Percentiles rank a stretch among this genome's conserved stretches.
Evolutionary conservation across 202 grass and related monocot species (phyloP).

Genomic region (Bolboschoenoplectus hybrid): DNA sequence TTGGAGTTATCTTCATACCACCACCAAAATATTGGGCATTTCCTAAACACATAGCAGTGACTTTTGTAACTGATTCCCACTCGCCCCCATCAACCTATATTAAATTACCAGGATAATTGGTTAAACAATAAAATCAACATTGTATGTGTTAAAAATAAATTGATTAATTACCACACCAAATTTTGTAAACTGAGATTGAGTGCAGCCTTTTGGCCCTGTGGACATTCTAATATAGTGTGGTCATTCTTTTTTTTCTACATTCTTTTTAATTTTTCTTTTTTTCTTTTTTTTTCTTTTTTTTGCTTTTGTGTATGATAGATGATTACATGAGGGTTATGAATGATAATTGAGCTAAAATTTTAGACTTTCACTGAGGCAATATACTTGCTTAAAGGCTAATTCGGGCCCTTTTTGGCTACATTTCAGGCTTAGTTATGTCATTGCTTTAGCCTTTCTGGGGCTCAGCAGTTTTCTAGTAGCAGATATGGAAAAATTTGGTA

Average conservation of each 20-base stretch:
- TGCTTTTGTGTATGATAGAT: background rate
- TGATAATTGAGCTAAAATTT: background rate
- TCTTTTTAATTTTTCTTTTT: background rate
- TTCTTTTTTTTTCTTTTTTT: background rate
- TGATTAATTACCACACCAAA: background rate
- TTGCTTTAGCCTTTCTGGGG: background rate
- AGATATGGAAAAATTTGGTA: constrained; percentile 7
- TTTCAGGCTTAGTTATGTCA: background rate
- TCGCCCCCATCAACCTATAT: constrained; percentile 74
- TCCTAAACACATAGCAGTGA: constrained; percentile 84
- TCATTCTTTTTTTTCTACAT: background rate
- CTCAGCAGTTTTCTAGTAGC: background rate
- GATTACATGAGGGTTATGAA: background rate
- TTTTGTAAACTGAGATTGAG: constrained; percentile 26
- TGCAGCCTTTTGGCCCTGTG: background rate
- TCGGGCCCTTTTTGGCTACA: background rate
- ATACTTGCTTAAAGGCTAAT: background rate
- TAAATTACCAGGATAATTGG: constrained; percentile 34
- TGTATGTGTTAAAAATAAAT: constrained; percentile 35
- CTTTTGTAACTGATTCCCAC: constrained; percentile 69
- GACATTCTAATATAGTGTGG: background rate
- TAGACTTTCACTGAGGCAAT: background rate
- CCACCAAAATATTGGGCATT: constrained; percentile 94
- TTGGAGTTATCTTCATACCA: constrained; percentile 94
- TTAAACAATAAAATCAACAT: constrained; percentile 22